Evolutionary conservation across 2,329 filamentous ascomycete genomes (phyloP), one percentile per base, ranked within the genome.

Genomic region (Verticillium dahliae): DNA sequence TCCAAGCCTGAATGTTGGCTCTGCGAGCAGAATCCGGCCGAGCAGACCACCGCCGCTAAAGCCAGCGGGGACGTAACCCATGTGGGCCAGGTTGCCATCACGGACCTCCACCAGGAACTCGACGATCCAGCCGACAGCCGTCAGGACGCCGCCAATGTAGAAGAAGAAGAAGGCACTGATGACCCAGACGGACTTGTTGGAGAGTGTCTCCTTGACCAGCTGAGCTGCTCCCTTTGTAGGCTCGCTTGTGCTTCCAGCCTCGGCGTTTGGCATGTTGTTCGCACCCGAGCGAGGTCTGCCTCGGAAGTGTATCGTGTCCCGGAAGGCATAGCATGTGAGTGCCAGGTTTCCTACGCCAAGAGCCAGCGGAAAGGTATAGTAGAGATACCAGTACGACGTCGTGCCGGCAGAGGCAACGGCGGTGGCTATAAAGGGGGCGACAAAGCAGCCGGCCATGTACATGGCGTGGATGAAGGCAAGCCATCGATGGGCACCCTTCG

Each of bases 91-190:
- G 1, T 82, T 74, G 0, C 85, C 85, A 2, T 81, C 74, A 0
- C 86, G 81, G n/a, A 85, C 83, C 2, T 79, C 78, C 6, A 88
- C 81, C 3, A 89, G 77, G 61, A 85, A 89, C 65, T 88, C 84
- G 1, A 89, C 85, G 0, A 88, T 81, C 86, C 85, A 89, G 1
- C 86, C 85, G 62, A 75, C 71, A 0, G 84, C 81, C 0, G 85
- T 88, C 2, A 86, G 78, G 1, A 68, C 70, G 0, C 79, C 80
- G 0, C 86, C 86, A 0, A 89, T 74, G 59, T 83, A 82, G 69
- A 88, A 87, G 72, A 88, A 88, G 73, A 84, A 89, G 70, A 86
- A 88, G 1, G 86, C 60, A 57, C 84, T 85, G 2, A 89, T 68
- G 0, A 86, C 69, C 82, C 85, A 88, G 3, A 89, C 73, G 3